Base-by-base conservation (phyloP, 1,139 yeast genomes). In the Geotrichum histeridarum region DNA sequence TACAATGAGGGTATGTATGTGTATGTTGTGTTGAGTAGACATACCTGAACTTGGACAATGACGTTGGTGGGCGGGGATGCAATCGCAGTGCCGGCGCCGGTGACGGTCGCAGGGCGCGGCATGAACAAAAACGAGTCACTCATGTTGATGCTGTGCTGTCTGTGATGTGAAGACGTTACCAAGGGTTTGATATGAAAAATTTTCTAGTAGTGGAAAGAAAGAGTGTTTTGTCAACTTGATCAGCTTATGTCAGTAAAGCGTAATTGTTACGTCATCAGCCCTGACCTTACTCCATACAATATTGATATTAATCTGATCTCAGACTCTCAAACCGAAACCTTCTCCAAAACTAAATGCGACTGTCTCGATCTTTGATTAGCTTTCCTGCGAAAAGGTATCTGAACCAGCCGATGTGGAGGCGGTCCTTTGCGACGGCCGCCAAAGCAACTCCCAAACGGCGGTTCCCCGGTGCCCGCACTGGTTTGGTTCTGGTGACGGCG, bases 21-120 rank as follows among this genome's bases (percentile, higher is more conserved):
- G 7, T 6, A 4, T 15, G 38, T 33, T 7, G 8, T 17, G n/a
- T n/a, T n/a, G n/a, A n/a, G n/a, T n/a, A 22, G 27, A 51, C 55
- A 9, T 51, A 54, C 57, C 50, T 55, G 58, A 35, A 49, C 58
- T 41, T 55, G 69, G 38, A 65, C 61, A 17, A 65, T 63, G 18
- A 65, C 67, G 50, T 64, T 65, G 51, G 64, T 54, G 9, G 68
- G 68, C 35, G 67, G 59, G 27, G 64, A 57, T 17, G 64, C 63
- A 22, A 67, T 57, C 14, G 67, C 60, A 12, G 59, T 60, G 11
- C 67, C 67, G 7, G 63, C 61, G 38, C 62, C 60, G 8, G 64
- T 54, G n/a, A 61, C 55, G 33, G 60, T 56, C 22, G 64, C 59
- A 43, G 65, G 68, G 42, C 69, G 59, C 37, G 69, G 64, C 50